phyloP scores from a whole-genome alignment of 169 alveolate species.

The Neospora caninum region DNA sequence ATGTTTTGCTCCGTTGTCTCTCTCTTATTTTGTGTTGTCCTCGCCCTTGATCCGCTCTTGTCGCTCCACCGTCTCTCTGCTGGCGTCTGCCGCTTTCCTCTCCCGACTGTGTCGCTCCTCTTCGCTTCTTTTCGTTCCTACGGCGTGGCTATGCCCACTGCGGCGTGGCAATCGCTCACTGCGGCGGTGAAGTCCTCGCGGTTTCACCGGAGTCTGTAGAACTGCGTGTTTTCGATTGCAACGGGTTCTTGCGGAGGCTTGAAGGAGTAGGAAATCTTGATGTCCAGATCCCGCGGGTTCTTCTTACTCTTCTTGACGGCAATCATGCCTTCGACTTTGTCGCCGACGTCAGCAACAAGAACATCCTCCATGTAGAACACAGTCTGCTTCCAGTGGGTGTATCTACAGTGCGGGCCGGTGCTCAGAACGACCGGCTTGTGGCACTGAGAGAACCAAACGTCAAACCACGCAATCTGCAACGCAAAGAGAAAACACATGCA shows the following conservation, averaged over 20 bases:
- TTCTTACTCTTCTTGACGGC: slow-evolving; percentile 84
- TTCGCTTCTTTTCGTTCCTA: no score
- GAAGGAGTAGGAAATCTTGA: slow-evolving; percentile 81
- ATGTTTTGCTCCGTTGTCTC: no score
- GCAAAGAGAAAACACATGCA: background rate
- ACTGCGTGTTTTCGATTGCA: slow-evolving; percentile 53
- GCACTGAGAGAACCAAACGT: slow-evolving; percentile 88
- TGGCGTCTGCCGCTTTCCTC: no score
- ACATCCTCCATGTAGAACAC: slow-evolving; percentile 89
- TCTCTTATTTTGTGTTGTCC: no score
- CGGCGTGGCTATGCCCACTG: no score
- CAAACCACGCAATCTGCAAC: slow-evolving; percentile 91
- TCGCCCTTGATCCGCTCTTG: no score
- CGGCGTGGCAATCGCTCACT: no score
- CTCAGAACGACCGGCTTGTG: slow-evolving; percentile 87
- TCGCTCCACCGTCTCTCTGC: background rate
- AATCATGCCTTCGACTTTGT: slow-evolving; percentile 83
- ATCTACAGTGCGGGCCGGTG: slow-evolving; percentile 78
- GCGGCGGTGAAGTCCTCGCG: no score
- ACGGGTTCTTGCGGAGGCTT: slow-evolving; percentile 11
- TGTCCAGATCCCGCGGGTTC: slow-evolving; percentile 89
- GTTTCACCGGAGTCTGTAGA: slow-evolving; percentile 49
- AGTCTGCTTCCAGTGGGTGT: slow-evolving; percentile 95
- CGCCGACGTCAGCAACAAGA: slow-evolving; percentile 72
- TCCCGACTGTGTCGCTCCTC: no score